Evolutionary conservation across 345 rosid species (phyloP).

Genomic region (Sonneratia caseolaris): DNA sequence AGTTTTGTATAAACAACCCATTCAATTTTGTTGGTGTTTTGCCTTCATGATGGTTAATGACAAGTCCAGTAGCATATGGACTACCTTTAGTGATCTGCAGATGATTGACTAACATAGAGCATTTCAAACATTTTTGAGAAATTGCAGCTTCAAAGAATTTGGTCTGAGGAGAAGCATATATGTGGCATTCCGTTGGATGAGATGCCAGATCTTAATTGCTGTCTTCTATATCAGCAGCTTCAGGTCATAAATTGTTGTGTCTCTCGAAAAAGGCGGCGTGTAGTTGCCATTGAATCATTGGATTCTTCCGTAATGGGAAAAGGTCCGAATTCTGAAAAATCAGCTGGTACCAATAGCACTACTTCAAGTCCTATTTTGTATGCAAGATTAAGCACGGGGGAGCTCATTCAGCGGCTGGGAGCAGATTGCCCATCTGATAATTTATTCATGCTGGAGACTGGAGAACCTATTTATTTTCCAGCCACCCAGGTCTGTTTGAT

Average conservation of each 20-base stretch:
- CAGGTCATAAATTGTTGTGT: slow-evolving; percentile 92
- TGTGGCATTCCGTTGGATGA: slow-evolving; percentile 70
- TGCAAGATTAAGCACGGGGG: slow-evolving; percentile 56
- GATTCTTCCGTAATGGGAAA: slow-evolving; percentile 54
- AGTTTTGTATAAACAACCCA: not conserved
- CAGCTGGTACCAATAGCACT: slow-evolving; percentile 17
- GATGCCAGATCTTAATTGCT: slow-evolving; percentile 75
- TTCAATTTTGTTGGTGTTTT: not conserved
- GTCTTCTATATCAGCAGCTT: slow-evolving; percentile 75
- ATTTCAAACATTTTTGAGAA: not conserved
- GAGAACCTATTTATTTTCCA: slow-evolving; percentile 81
- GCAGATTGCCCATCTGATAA: slow-evolving; percentile 37
- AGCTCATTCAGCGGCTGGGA: slow-evolving; percentile 69
- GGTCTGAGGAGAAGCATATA: slow-evolving; percentile 64
- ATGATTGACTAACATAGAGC: slow-evolving; percentile 5
- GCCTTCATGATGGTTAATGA: not conserved
- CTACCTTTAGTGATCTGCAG: slow-evolving; percentile 9
- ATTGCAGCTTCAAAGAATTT: slow-evolving; percentile 63
- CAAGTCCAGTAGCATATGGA: not conserved
- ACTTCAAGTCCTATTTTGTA: slow-evolving; percentile 32
- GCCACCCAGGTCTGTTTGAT: slow-evolving; percentile 57
- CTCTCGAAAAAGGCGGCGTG: slow-evolving; percentile 56
- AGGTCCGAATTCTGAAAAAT: slow-evolving; percentile 32
- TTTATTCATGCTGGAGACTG: slow-evolving; percentile 82
- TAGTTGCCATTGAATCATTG: slow-evolving; percentile 52